Evolutionary conservation across 2,329 filamentous ascomycete species (phyloP), one percentile per base, ranked within the genome.

Genomic region (Phaeosphaeriaceae sp.): DNA sequence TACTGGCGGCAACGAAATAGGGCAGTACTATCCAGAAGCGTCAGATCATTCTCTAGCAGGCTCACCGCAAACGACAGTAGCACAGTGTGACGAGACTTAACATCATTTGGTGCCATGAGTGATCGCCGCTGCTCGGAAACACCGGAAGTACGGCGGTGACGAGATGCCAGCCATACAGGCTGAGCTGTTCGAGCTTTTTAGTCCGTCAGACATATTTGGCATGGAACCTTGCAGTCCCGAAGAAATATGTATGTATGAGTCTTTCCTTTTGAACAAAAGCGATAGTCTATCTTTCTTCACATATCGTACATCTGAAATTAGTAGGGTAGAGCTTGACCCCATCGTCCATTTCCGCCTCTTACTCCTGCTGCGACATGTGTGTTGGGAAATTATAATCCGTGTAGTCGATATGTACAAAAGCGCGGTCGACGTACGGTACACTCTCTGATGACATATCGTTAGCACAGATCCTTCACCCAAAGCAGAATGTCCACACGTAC

Each of bases 351-450:
- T 36, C 31, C 13, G 11, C 31, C 31, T 36, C 31, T 36, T 69
- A 76, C 40, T 77, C 78, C 54, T 82, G 77, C 67, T 84, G 82
- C 60, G 76, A 73, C 81, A 84, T 81, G 66, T 84, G 82, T 21
- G 76, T 82, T 1, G 82, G 82, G 56, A 84, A 60, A 61, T 84
- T 84, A 58, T 81, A 83, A 42, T 77, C 75, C 10, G 79, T 76
- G 62, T 84, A 84, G 69, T 84, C 82, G 62, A 83, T 76, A 65
- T 84, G 82, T 55, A 84, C 82, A 67, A 84, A 84, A 3, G 82
- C 82, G 6, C 82, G 75, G 66, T 84, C 82, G 11, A 95, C 91
- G 64, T 89, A 89, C 22, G 91, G 91, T 42, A 95, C 90, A 57
- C 89, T 91, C 79, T 95, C 74, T 75, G 53, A 13, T 17, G 0